These are phyloP conservation scores for Microglena sp. DNA, from an alignment of 139 green algal species.

Conservation along the genomic window DNA sequence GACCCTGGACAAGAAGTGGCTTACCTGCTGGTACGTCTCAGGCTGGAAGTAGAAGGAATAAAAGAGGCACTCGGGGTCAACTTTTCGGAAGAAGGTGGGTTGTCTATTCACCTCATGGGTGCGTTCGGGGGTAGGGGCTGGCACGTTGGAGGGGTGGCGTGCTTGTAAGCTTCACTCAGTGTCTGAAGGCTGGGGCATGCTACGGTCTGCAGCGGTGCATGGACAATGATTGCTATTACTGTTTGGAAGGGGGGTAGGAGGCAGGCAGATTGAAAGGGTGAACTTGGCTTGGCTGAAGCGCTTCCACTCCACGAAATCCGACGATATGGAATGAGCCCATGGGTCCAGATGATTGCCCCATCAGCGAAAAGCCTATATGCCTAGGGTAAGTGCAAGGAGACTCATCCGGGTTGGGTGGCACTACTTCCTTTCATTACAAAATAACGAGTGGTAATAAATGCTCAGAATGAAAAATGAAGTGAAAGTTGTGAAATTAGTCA, in stretches of 20 bases:
- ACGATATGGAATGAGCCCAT: no score
- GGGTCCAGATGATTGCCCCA: no score
- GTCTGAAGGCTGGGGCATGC: constrained; percentile 62
- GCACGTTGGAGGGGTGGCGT: constrained; percentile 31
- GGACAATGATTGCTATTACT: not conserved
- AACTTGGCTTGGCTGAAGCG: no score
- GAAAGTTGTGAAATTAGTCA: no score
- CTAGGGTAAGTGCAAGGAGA: no score
- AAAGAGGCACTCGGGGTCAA: constrained; percentile 94
- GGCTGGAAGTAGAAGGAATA: constrained; percentile 98
- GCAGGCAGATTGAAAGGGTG: no score
- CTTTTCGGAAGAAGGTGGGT: constrained; percentile 78
- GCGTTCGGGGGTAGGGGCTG: constrained; percentile 65
- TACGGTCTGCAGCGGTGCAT: constrained; percentile 36
- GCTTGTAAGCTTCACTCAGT: constrained; percentile 37
- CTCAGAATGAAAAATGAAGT: no score
- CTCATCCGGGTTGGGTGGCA: no score
- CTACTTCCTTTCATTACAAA: no score
- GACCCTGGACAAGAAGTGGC: not conserved
- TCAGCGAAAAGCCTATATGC: no score
- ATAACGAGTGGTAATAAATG: no score
- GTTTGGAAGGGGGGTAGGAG: not conserved
- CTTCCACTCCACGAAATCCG: no score
- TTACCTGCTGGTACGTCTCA: constrained; percentile 66
- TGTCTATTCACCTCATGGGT: constrained; percentile 65